Conservation (phyloP, 306 rosid genomes). For the Spatholobus suberectus region DNA sequence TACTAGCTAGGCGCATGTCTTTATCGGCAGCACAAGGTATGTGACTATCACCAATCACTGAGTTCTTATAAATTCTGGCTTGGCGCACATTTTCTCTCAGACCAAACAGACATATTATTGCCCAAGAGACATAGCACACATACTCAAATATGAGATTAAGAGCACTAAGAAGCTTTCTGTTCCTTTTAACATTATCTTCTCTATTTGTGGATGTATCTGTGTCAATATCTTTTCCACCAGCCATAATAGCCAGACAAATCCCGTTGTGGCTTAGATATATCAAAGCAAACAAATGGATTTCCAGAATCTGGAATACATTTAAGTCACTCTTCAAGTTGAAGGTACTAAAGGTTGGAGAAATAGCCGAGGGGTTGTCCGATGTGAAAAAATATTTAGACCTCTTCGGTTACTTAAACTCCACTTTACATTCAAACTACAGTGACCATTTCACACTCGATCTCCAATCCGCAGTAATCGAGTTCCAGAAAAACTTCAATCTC, state of each 20-base stretch:
- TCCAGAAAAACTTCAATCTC: constrained; percentile 18
- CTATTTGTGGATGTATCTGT: background rate
- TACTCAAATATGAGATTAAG: background rate
- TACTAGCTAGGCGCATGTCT: background rate
- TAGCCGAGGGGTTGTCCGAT: background rate
- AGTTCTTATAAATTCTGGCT: background rate
- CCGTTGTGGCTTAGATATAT: background rate
- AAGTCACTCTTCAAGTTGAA: background rate
- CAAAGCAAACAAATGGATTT: background rate
- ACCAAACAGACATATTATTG: background rate
- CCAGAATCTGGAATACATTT: background rate
- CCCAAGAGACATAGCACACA: background rate
- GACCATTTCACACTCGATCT: background rate
- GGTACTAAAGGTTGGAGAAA: background rate
- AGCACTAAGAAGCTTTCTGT: background rate
- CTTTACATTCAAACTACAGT: background rate
- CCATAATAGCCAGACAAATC: background rate
- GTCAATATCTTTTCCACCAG: background rate
- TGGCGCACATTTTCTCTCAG: background rate
- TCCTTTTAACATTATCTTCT: background rate
- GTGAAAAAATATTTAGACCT: background rate
- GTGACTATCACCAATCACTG: background rate
- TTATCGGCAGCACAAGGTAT: background rate
- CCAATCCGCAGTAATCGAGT: background rate
- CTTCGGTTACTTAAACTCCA: background rate